Evolutionary conservation across 768 basidiomycete genomes (phyloP).

Genomic region (Tylopilus cervinicoccineus): DNA sequence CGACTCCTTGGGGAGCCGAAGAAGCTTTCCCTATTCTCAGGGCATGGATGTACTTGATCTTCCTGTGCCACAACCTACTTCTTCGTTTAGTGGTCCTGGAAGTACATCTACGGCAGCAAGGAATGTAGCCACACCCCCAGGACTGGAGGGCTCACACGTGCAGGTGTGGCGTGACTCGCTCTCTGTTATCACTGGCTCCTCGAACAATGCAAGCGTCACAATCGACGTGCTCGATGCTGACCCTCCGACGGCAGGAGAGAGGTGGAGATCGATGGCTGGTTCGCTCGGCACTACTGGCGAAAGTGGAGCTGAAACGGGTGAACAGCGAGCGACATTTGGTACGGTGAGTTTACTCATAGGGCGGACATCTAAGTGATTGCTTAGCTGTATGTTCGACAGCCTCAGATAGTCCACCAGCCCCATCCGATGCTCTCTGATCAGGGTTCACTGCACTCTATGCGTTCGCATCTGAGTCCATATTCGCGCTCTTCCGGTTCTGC

Average conservation of each 20-base stretch:
- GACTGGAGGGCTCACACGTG: conserved; percentile 32
- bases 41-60: conserved; percentile 49
- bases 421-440: conserved; percentile 50
- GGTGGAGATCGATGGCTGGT: conserved; percentile 54
- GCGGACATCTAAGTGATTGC: conserved; percentile 4
- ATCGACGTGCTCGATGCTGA: conserved; percentile 67
- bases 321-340: conserved; percentile 58
- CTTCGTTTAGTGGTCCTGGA: conserved; percentile 45
- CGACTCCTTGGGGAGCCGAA: conserved; percentile 22
- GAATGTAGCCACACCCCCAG: conserved; percentile 32
- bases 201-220: conserved; percentile 32
- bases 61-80: conserved; percentile 55
- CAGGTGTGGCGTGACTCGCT: conserved; percentile 34
- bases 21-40: conserved; percentile 25
- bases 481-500: conserved; percentile 51
- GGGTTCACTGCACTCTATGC: conserved; percentile 63
- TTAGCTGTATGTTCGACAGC: conserved; percentile 31
- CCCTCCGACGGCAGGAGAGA: conserved; percentile 57
- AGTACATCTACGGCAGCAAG: conserved; percentile 25
- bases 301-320: conserved; percentile 22
- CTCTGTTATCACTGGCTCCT: conserved; percentile 30
- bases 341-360: conserved; percentile 40
- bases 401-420: conserved; percentile 41
- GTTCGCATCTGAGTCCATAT: conserved; percentile 49
- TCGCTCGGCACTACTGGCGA: conserved; percentile 16